A percentile compares a stretch with the other conserved stretches of the same genome.
These are phyloP conservation scores for Ramalina intermedia DNA, from an alignment of 495 filamentous ascomycete species.

Conservation along the genomic window DNA sequence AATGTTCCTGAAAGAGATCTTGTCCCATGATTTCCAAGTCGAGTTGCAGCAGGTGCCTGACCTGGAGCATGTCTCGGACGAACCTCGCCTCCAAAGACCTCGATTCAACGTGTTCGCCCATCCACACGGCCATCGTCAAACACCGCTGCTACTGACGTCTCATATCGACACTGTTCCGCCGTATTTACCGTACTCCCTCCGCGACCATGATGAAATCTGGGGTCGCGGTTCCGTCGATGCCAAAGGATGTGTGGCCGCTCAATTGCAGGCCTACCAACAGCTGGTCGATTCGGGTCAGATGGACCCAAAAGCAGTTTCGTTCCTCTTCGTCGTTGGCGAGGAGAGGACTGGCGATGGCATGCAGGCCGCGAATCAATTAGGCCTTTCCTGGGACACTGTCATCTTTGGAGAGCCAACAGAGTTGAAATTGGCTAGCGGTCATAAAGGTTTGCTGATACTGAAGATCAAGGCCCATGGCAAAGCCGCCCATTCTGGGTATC, in stretches of 20 bases:
- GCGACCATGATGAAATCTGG: constrained; percentile 36
- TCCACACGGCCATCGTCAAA: constrained; percentile 37
- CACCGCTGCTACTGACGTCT: constrained; percentile 55
- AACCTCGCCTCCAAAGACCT: constrained; percentile 14
- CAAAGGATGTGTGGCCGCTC: constrained; percentile 74
- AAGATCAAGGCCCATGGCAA: constrained; percentile 52
- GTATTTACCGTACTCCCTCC: constrained; percentile 42
- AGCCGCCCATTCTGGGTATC: constrained; percentile 82
- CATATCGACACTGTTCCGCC: constrained; percentile 61
- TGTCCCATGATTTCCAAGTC: constrained; percentile 48
- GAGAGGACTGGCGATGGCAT: constrained; percentile 78
- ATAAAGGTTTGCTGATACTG: constrained; percentile 68
- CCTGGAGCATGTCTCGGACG: constrained; percentile 7
- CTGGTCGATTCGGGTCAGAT: constrained; percentile 33
- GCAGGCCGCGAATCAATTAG: constrained; percentile 41
- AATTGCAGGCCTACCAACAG: constrained; percentile 51
- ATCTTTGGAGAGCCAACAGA: constrained; percentile 92
- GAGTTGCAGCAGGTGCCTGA: constrained; percentile 40
- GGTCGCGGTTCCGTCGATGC: constrained; percentile 84
- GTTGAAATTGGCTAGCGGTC: constrained; percentile 67
- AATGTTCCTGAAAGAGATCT: constrained; percentile 48
- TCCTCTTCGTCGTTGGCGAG: constrained; percentile 86
- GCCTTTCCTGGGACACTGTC: constrained; percentile 43
- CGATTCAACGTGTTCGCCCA: constrained; percentile 75
- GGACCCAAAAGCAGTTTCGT: constrained; percentile 34